Conservation (phyloP, 768 basidiomycete genomes). For the Tylopilus felleus region DNA sequence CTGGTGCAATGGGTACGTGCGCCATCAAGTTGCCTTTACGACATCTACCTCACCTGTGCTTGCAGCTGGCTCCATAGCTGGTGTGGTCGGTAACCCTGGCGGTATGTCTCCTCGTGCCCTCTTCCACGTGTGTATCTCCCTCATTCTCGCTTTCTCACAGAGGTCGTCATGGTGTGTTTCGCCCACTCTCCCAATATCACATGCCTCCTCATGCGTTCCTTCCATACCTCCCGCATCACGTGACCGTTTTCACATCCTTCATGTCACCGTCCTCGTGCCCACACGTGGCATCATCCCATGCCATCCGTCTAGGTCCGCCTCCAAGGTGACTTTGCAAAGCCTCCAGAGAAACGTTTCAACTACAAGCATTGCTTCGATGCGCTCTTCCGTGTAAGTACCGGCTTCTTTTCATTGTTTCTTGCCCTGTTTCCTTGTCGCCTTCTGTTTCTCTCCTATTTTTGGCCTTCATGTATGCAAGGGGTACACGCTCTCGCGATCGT, state of each 20-base stretch:
- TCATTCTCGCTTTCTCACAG: constrained; percentile 30
- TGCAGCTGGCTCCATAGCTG: constrained; percentile 80
- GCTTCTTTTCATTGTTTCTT: neutral
- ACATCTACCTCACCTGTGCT: neutral
- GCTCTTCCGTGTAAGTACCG: constrained; percentile 69
- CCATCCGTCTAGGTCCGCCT: constrained; percentile 54
- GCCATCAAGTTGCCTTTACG: neutral
- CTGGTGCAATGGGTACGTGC: constrained; percentile 81
- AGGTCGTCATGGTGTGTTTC: constrained; percentile 64
- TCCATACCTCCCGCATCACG: constrained; percentile 8
- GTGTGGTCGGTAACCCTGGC: constrained; percentile 85
- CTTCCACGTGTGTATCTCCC: neutral
- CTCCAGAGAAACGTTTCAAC: constrained; percentile 82
- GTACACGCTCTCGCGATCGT: neutral
- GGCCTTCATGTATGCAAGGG: neutral
- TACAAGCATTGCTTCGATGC: constrained; percentile 91
- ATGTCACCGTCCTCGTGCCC: neutral
- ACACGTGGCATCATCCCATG: neutral
- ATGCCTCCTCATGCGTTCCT: constrained; percentile 11
- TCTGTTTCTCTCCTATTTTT: neutral
- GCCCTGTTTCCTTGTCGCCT: neutral
- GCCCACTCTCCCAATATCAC: constrained; percentile 9
- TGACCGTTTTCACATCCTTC: constrained; percentile 7
- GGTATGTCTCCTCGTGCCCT: constrained; percentile 42
- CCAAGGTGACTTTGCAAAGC: constrained; percentile 88